Evolutionary conservation across 2,329 filamentous ascomycete genomes (phyloP), one percentile per base, ranked within the genome.

Genomic region (Aspergillus melleus): DNA sequence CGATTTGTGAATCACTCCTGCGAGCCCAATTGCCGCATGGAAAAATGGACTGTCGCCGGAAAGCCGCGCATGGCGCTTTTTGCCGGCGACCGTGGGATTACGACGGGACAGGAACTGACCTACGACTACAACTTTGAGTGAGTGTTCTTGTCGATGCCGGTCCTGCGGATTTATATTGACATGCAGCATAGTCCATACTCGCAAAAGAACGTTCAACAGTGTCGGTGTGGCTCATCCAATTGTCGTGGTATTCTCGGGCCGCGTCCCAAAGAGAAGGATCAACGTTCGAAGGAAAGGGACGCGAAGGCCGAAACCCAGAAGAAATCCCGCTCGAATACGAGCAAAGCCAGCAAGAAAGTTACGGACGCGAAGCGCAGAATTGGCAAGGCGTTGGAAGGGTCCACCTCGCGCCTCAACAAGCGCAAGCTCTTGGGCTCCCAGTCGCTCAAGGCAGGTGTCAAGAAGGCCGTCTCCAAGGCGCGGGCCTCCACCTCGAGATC

Each of bases 1-100:
- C 90, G 95, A 58, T 99, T 99, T 75, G 93, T 99, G 74, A 99
- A 99, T 74, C 95, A 99, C 76, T 96, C 92, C 19, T 99, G 95
- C 78, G 89, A 91, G 59, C 95, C 95, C 2, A 99, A 99, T 73
- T 98, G 94, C 77, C 87, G 90, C 63, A 98, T 99, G 93, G 92
- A 96, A 70, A 98, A 97, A 76, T 96, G 92, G 92, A 94, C 93
- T 62, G 95, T 99, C 57, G 88, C 88, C 52, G 93, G 93, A 29
- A 92, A 96, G 74, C 94, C 94, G 47, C 88, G 95, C 58, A 98
- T 99, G 92, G 95, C 93, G 16, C 85, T 99, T 1, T 99, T 99
- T 74, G 95, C 95, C 12, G 94, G 94, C 32, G 90, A 96, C 68
- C 83, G 84, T 52, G 92, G 92, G 14, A 94, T 99, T 73, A 90